Percentiles rank a stretch among this genome's conserved stretches.
Evolutionary conservation across 208 protist genomes (phyloP).

Genomic region (Trichomonas gallinae): DNA sequence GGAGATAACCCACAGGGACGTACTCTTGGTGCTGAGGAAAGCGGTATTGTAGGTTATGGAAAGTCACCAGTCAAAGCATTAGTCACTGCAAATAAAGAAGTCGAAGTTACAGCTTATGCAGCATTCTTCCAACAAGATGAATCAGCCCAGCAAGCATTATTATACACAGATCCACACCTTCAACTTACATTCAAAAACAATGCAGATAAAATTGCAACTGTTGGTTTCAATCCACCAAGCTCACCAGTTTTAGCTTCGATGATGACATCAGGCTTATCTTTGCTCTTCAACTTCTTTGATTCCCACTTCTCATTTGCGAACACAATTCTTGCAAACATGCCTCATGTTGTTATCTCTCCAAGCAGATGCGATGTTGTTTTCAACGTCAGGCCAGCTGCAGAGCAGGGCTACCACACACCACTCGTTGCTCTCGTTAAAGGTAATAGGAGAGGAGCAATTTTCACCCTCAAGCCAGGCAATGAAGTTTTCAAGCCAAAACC

Average conservation of each 20-base stretch:
- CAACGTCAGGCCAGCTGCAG: not conserved
- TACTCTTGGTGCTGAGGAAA: not conserved
- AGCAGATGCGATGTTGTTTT: not conserved
- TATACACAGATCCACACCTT: not conserved
- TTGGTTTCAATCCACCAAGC: not conserved
- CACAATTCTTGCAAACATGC: not conserved
- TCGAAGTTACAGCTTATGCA: not conserved
- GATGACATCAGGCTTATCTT: not conserved
- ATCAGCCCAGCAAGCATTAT: not conserved
- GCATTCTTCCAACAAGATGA: not conserved
- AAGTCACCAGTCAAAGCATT: not conserved
- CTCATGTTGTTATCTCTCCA: not conserved
- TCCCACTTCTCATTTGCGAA: not conserved
- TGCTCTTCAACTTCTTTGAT: not conserved
- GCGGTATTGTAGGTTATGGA: not conserved
- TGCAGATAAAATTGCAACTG: not conserved
- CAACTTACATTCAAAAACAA: not conserved
- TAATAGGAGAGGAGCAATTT: not conserved
- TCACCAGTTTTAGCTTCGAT: not conserved
- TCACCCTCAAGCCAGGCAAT: not conserved
- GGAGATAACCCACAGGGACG: not conserved
- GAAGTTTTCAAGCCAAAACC: not conserved
- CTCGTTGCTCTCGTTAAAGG: not conserved
- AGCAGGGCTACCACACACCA: not conserved
- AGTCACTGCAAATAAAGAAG: not conserved